Evolutionary conservation across 129 eudicot genomes (phyloP).

Genomic region (Artemisia argyi): DNA sequence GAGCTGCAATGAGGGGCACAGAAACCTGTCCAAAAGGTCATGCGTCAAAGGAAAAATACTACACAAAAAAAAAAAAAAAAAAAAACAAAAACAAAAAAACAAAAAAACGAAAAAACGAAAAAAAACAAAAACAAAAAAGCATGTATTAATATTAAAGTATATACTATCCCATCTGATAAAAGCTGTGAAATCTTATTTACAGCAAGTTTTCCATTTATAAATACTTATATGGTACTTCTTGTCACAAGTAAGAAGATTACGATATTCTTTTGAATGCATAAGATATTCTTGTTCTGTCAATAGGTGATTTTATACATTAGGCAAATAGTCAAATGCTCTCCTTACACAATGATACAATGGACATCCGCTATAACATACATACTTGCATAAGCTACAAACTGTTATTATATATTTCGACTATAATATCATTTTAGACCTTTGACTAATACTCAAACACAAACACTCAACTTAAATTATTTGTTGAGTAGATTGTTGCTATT

Average conservation of each 20-base stretch:
- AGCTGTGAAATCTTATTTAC: too few species aligned
- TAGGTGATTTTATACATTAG: too few species aligned
- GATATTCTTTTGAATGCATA: not conserved
- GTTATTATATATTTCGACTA: too few species aligned
- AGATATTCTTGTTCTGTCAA: not conserved
- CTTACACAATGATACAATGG: too few species aligned
- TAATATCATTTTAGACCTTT: not conserved
- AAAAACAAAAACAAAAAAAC: not conserved
- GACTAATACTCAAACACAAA: not conserved
- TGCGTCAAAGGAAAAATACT: not conserved
- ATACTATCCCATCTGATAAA: too few species aligned
- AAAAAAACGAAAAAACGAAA: too few species aligned
- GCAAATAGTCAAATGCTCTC: too few species aligned
- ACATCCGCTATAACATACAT: too few species aligned
- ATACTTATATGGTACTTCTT: not conserved
- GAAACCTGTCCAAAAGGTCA: conserved; percentile 46
- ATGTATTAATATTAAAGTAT: not conserved
- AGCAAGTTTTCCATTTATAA: too few species aligned
- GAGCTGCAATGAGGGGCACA: conserved; percentile 36
- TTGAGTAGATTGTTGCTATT: too few species aligned
- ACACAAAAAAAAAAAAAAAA: not conserved
- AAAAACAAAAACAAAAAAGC: not conserved
- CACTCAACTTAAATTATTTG: not conserved
- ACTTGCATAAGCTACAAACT: too few species aligned
- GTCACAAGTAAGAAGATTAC: not conserved